phyloP scores from a whole-genome alignment of 1,284 basidiomycete species.

The Ceratobasidium sp. region DNA sequence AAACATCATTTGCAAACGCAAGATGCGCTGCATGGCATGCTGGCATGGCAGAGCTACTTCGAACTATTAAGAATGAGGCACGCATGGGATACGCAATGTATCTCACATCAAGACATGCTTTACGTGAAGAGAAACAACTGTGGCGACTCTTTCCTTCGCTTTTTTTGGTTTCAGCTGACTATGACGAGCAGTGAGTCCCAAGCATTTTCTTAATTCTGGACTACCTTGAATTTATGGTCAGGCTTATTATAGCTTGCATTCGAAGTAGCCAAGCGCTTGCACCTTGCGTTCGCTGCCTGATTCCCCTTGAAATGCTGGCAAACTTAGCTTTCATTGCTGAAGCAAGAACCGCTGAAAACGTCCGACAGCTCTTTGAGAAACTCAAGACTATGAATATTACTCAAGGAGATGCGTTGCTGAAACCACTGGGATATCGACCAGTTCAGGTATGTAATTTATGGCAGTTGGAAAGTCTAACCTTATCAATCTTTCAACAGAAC shows the following conservation, averaged over 20 bases:
- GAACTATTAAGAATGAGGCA: neutral
- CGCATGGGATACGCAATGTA: neutral
- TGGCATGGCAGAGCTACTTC: neutral
- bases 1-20: neutral
- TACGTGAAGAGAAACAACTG: neutral
- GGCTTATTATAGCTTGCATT: neutral
- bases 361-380: neutral
- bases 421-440: neutral
- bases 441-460: neutral
- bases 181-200: constrained; percentile 3
- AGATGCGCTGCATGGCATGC: neutral
- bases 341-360: neutral
- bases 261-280: neutral
- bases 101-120: neutral
- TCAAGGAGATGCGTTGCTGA: neutral
- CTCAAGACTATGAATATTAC: neutral
- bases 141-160: neutral
- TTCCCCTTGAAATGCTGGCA: neutral
- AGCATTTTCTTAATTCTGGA: neutral
- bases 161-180: neutral
- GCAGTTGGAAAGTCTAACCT: too few relatives aligned
- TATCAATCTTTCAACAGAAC: neutral
- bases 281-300: neutral
- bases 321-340: neutral
- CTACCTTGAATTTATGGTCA: neutral